These are phyloP conservation scores for Trypanosoma rangeli DNA, from an alignment of 208 protist species.

Conservation along the genomic window DNA sequence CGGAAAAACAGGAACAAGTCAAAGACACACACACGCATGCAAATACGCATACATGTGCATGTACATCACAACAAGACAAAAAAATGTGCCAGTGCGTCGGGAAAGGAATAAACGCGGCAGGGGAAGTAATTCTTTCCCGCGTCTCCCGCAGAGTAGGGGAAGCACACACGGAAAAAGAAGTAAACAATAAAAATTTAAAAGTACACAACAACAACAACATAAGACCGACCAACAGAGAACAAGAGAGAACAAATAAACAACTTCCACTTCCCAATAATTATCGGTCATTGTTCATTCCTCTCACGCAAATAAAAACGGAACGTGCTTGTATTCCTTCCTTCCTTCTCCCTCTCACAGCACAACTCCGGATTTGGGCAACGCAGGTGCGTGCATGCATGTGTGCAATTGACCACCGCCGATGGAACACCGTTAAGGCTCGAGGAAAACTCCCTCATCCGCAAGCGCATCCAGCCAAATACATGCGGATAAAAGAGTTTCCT, in stretches of 20 bases:
- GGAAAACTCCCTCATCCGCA: background rate
- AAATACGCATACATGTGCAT: too few relatives aligned
- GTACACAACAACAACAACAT: too few relatives aligned
- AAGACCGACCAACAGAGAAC: background rate
- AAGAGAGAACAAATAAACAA: background rate
- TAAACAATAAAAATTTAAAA: too few relatives aligned
- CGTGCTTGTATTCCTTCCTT: background rate
- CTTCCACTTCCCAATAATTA: too few relatives aligned
- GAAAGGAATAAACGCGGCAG: too few relatives aligned
- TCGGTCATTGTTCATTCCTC: background rate
- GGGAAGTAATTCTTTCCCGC: too few relatives aligned
- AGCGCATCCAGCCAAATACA: background rate
- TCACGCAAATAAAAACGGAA: background rate
- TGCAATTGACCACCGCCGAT: background rate
- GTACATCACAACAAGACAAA: too few relatives aligned
- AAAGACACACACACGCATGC: too few relatives aligned
- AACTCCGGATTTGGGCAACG: background rate
- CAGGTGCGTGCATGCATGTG: background rate
- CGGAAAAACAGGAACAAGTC: slow-evolving; percentile 1
- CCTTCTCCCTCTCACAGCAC: background rate
- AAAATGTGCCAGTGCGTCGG: background rate
- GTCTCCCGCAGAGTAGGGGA: too few relatives aligned
- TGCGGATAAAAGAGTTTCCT: too few relatives aligned
- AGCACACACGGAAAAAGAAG: too few relatives aligned
- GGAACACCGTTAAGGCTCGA: background rate